A percentile compares a stretch with the other conserved stretches of the same genome.
These are phyloP conservation scores for Mycena albidolilacea DNA, from an alignment of 768 basidiomycete genomes.

Conservation along the genomic window DNA sequence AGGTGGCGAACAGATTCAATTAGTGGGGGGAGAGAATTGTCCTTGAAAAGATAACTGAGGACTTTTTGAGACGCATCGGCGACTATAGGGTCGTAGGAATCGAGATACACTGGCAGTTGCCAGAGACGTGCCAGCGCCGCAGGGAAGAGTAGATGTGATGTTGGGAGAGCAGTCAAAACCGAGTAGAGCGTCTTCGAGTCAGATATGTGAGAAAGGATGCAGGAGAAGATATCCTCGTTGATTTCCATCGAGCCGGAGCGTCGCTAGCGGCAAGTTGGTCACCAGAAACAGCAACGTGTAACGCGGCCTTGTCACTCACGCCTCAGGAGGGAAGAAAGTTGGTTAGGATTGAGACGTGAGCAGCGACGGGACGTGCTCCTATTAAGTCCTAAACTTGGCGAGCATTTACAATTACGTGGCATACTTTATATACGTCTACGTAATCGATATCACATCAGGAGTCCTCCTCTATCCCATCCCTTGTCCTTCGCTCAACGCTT, in stretches of 20 bases:
- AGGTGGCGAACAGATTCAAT: slow-evolving; percentile 22
- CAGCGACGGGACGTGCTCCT: neutral
- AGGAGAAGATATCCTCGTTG: slow-evolving; percentile 29
- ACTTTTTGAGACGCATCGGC: slow-evolving; percentile 27
- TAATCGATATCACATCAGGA: neutral
- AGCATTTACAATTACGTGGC: neutral
- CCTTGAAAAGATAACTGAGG: slow-evolving; percentile 11
- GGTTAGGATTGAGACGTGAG: neutral
- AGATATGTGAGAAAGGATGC: slow-evolving; percentile 25
- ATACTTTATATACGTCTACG: neutral
- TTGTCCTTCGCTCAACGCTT: no score
- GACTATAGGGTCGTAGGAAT: slow-evolving; percentile 23
- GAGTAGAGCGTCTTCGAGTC: slow-evolving; percentile 19
- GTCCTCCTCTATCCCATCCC: no score
- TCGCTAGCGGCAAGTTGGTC: neutral
- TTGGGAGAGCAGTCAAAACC: slow-evolving; percentile 23
- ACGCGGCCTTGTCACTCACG: neutral
- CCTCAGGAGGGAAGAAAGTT: neutral
- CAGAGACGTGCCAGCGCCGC: slow-evolving; percentile 25
- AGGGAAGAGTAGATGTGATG: slow-evolving; percentile 26
- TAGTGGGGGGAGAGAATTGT: neutral
- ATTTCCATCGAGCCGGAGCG: slow-evolving; percentile 9
- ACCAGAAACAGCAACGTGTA: neutral
- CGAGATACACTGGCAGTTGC: slow-evolving; percentile 33
- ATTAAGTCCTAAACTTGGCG: neutral